These are phyloP conservation scores for Ceratobasidium sp. DNA, from an alignment of 1,284 basidiomycete species.

Conservation along the genomic window DNA sequence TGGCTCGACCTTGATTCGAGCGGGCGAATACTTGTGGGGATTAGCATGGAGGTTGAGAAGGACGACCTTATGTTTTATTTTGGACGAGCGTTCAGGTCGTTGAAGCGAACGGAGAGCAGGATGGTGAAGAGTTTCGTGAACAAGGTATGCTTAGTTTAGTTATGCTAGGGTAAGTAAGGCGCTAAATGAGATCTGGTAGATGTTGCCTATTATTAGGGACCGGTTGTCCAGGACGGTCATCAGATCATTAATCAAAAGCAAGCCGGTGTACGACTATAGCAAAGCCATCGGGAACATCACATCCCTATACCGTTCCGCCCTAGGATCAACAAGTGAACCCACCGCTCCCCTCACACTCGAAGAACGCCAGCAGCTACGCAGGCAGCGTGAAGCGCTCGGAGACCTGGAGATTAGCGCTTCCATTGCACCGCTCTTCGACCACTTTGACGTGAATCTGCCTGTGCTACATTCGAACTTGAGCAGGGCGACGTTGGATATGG, in stretches of 20 bases:
- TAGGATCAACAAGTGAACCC: slow-evolving; percentile 76
- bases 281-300: slow-evolving; percentile 84
- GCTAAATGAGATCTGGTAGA: slow-evolving; percentile 65
- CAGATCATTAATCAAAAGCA: slow-evolving; percentile 79
- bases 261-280: slow-evolving; percentile 82
- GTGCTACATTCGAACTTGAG: slow-evolving; percentile 92
- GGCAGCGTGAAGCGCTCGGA: slow-evolving; percentile 73
- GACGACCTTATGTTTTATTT: slow-evolving; percentile 99
- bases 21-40: slow-evolving; percentile 86
- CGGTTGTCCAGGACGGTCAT: slow-evolving; percentile 85
- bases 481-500: slow-evolving; percentile 88
- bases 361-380: slow-evolving; percentile 72
- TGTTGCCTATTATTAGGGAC: slow-evolving; percentile 94
- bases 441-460: slow-evolving; percentile 94
- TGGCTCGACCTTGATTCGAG: slow-evolving; percentile 93
- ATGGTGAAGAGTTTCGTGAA: slow-evolving; percentile 98
- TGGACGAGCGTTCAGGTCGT: slow-evolving; percentile 92
- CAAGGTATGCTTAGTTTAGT: slow-evolving; percentile 71
- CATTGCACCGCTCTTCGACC: slow-evolving; percentile 93
- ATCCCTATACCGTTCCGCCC: slow-evolving; percentile 81
- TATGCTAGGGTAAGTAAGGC: background rate
- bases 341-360: slow-evolving; percentile 79
- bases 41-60: slow-evolving; percentile 99
- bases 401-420: slow-evolving; percentile 97
- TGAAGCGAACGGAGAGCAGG: slow-evolving; percentile 95